Conservation (phyloP, 1,284 basidiomycete genomes). For the Ustilago bromivora region DNA sequence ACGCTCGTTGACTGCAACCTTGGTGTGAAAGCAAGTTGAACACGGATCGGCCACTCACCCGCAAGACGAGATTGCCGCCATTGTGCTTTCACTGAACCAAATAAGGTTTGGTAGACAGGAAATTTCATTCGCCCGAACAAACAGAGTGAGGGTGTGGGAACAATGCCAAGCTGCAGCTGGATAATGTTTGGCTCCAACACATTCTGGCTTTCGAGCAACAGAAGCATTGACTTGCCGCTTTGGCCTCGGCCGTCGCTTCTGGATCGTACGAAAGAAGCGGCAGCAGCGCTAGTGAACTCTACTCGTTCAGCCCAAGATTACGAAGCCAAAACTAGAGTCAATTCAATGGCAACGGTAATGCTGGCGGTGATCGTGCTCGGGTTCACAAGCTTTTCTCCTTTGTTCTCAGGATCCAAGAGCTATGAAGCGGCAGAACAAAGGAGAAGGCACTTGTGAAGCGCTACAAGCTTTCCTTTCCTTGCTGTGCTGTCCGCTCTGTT, state of each 20-base stretch:
- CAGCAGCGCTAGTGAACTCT: not conserved
- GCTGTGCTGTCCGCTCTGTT: not conserved
- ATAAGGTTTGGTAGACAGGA: not conserved
- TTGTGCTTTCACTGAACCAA: not conserved
- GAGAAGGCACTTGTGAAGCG: not conserved
- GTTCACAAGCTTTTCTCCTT: not conserved
- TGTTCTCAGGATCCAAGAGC: not conserved
- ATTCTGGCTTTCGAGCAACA: not conserved
- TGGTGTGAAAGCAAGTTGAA: not conserved
- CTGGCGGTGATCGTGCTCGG: constrained; percentile 2
- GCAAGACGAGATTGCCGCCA: not conserved
- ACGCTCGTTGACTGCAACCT: not conserved
- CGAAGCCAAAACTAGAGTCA: constrained; percentile 8
- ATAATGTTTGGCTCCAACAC: not conserved
- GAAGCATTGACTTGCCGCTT: not conserved
- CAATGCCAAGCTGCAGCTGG: not conserved
- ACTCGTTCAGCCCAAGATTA: not conserved
- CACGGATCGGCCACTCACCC: not conserved
- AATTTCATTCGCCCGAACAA: not conserved
- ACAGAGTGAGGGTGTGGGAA: constrained; percentile 1
- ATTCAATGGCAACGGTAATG: not conserved
- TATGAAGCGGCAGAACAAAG: not conserved
- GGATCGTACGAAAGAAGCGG: not conserved
- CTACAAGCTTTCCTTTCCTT: not conserved
- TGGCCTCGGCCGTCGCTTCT: not conserved